Percentiles rank a stretch among this genome's conserved stretches.
Evolutionary conservation across 306 rosid genomes (phyloP).

Genomic region (Lablab purpureus): DNA sequence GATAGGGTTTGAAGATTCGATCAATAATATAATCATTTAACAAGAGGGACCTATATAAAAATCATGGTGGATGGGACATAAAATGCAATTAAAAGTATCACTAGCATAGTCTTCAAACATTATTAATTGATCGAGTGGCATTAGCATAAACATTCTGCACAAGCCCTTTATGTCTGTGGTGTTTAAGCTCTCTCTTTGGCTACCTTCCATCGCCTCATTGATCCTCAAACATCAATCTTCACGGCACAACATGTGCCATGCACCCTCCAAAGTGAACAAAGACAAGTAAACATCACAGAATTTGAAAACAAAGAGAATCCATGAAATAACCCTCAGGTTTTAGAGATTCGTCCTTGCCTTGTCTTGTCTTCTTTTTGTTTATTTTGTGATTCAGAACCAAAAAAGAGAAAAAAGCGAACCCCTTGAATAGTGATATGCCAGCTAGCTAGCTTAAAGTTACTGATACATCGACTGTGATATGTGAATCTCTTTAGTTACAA

Average conservation of each 20-base stretch:
- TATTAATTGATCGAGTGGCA: constrained; percentile 37
- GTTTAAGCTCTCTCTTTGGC: constrained; percentile 43
- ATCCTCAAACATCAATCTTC: constrained; percentile 45
- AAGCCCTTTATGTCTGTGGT: constrained; percentile 45
- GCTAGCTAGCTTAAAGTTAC: constrained; percentile 43
- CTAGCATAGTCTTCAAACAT: constrained; percentile 31
- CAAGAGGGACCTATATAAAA: not conserved
- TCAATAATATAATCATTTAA: not conserved
- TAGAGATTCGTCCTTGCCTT: constrained; percentile 20
- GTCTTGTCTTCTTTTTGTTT: constrained; percentile 32
- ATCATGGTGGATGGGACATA: constrained; percentile 26
- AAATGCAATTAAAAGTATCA: constrained; percentile 10
- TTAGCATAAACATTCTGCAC: constrained; percentile 46
- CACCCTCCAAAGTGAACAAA: constrained; percentile 43
- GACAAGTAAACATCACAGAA: constrained; percentile 48
- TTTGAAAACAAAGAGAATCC: constrained; percentile 29
- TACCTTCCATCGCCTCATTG: constrained; percentile 40
- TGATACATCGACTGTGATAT: not conserved
- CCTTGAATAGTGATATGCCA: constrained; percentile 34
- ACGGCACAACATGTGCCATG: constrained; percentile 47
- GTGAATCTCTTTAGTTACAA: constrained; percentile 19
- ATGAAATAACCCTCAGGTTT: constrained; percentile 33
- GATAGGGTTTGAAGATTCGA: constrained; percentile 4
- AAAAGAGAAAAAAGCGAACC: constrained; percentile 20
- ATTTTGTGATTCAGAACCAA: constrained; percentile 28